Conservation (phyloP, 768 basidiomycete genomes). For the Tricholoma flavovirens region DNA sequence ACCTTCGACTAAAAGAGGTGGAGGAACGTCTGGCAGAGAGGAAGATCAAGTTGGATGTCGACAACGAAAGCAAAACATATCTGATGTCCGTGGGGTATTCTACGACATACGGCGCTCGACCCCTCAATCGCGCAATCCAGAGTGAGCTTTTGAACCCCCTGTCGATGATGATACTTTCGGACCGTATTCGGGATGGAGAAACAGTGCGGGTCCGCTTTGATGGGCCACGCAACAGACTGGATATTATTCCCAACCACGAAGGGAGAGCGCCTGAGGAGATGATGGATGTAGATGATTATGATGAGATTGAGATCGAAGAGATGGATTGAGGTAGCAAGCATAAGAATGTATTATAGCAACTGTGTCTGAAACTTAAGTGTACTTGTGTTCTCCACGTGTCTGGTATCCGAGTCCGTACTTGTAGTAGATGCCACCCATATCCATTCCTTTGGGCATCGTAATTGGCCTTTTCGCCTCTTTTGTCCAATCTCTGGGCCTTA, state of each 20-base stretch:
- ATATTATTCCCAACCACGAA: slow-evolving; percentile 81
- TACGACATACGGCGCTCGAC: slow-evolving; percentile 84
- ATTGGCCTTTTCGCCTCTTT: slow-evolving; percentile 78
- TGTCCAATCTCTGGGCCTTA: slow-evolving; percentile 86
- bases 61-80: slow-evolving; percentile 70
- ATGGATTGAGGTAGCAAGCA: slow-evolving; percentile 36
- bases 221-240: slow-evolving; percentile 70
- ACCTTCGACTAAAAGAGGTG: slow-evolving; percentile 81
- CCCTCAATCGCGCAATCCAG: slow-evolving; percentile 88
- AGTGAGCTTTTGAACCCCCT: slow-evolving; percentile 89
- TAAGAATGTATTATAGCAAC: not conserved
- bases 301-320: slow-evolving; percentile 63
- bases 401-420: too few relatives aligned
- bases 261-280: slow-evolving; percentile 41
- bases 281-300: slow-evolving; percentile 52
- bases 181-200: slow-evolving; percentile 79
- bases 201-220: slow-evolving; percentile 72
- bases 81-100: slow-evolving; percentile 75
- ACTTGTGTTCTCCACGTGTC: too few relatives aligned
- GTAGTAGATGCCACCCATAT: slow-evolving; percentile 25
- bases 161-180: slow-evolving; percentile 78
- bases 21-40: slow-evolving; percentile 72
- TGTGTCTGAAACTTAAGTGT: not conserved
- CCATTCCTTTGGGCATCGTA: slow-evolving; percentile 47
- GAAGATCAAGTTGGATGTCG: slow-evolving; percentile 77